Conservation (phyloP, 805 yeast species). For the Candida boleticola region DNA sequence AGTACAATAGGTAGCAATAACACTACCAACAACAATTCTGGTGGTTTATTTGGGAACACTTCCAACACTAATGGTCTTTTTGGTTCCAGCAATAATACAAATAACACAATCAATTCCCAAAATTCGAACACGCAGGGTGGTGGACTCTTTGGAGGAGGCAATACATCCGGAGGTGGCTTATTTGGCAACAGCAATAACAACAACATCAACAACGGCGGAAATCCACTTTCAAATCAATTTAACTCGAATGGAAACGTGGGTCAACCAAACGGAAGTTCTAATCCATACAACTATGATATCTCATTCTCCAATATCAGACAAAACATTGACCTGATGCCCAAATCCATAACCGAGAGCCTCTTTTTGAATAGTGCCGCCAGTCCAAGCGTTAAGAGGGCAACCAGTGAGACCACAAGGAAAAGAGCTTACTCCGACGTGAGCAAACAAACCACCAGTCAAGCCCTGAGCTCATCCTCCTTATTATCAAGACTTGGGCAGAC, state of each 20-base stretch:
- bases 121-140: slow-evolving; percentile 7
- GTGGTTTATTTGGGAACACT: slow-evolving; percentile 20
- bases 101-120: not conserved
- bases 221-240: not conserved
- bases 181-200: slow-evolving; percentile 15
- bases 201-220: not conserved
- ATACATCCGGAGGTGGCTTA: slow-evolving; percentile 9
- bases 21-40: slow-evolving; percentile 10
- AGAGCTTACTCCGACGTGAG: slow-evolving; percentile 14
- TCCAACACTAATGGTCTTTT: slow-evolving; percentile 18
- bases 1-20: no score
- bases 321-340: slow-evolving; percentile 26
- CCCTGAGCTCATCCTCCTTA: slow-evolving; percentile 16
- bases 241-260: slow-evolving; percentile 1
- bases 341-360: slow-evolving; percentile 29
- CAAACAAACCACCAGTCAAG: not conserved
- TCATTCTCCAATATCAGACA: slow-evolving; percentile 20
- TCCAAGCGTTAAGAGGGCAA: not conserved
- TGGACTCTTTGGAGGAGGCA: slow-evolving; percentile 13
- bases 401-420: slow-evolving; percentile 11
- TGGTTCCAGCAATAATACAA: slow-evolving; percentile 11
- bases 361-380: slow-evolving; percentile 15
- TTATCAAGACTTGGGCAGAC: slow-evolving; percentile 34
- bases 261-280: no score
- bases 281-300: slow-evolving; percentile 31